phyloP scores from a whole-genome alignment of 2,329 filamentous ascomycete species.

The Dothistroma pini region DNA sequence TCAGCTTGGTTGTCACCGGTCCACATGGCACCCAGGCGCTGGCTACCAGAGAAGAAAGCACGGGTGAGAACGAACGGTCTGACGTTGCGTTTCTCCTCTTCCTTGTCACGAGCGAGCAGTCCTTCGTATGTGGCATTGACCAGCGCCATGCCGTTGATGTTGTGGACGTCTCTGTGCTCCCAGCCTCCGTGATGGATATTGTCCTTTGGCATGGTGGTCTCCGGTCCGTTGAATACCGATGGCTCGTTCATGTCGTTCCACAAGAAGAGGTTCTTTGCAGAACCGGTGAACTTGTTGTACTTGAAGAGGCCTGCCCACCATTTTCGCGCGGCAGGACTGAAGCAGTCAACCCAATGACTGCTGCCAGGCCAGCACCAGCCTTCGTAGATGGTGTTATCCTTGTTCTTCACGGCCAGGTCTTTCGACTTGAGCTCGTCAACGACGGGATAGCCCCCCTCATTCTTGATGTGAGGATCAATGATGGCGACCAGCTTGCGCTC shows the following conservation, averaged over 20 bases:
- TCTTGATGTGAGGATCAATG: slow-evolving; percentile 98
- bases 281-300: slow-evolving; percentile 83
- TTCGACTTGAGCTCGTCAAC: slow-evolving; percentile 79
- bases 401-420: slow-evolving; percentile 80
- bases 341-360: slow-evolving; percentile 93
- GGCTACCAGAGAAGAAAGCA: slow-evolving; percentile 86
- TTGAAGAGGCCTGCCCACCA: slow-evolving; percentile 93
- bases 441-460: slow-evolving; percentile 71
- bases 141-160: slow-evolving; percentile 91
- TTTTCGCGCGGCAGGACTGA: slow-evolving; percentile 83
- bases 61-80: slow-evolving; percentile 92
- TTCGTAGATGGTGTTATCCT: slow-evolving; percentile 83
- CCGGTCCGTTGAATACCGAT: slow-evolving; percentile 96
- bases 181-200: slow-evolving; percentile 87
- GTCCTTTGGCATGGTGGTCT: slow-evolving; percentile 98
- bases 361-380: slow-evolving; percentile 99
- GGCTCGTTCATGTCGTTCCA: slow-evolving; percentile 99
- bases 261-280: slow-evolving; percentile 80
- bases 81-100: slow-evolving; percentile 55
- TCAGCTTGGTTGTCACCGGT: slow-evolving; percentile 94
- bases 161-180: slow-evolving; percentile 97
- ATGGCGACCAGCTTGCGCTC: slow-evolving; percentile 90
- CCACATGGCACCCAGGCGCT: slow-evolving; percentile 94
- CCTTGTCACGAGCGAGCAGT: slow-evolving; percentile 77
- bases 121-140: slow-evolving; percentile 91